Evolutionary conservation across 2,329 filamentous ascomycete genomes (phyloP).

Genomic region (Pestalotiopsis sp.): DNA sequence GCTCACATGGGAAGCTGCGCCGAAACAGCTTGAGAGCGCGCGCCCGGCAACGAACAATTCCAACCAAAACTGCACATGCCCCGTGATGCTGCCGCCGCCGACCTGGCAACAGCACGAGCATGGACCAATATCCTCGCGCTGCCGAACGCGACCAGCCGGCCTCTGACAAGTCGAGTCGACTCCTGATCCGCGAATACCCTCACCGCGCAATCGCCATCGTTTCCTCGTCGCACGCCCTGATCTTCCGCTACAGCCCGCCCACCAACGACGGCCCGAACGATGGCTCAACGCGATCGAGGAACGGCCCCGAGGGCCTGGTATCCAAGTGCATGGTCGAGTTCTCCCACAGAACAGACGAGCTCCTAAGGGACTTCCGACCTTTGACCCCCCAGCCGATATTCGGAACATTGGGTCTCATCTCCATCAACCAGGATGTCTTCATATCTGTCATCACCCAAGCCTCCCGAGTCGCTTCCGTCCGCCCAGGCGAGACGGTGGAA

Average conservation of each 20-base stretch:
- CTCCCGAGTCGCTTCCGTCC: conserved; percentile 75
- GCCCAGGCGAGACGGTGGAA: conserved; percentile 87
- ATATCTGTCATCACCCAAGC: conserved; percentile 85
- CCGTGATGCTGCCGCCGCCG: conserved; percentile 8
- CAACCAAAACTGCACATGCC: background rate
- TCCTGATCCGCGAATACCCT: conserved; percentile 84
- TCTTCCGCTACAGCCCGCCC: conserved; percentile 77
- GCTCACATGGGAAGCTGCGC: background rate
- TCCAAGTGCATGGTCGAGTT: conserved; percentile 89
- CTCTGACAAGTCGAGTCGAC: conserved; percentile 68
- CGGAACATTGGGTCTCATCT: conserved; percentile 87
- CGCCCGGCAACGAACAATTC: too few relatives aligned
- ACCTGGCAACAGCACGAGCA: conserved; percentile 6
- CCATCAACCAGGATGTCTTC: conserved; percentile 83
- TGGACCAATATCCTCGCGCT: conserved; percentile 19
- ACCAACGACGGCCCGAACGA: conserved; percentile 62
- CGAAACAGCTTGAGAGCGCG: conserved; percentile 9
- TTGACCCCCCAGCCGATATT: conserved; percentile 75
- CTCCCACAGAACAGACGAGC: conserved; percentile 60
- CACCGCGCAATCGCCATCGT: conserved; percentile 86
- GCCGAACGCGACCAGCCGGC: conserved; percentile 15
- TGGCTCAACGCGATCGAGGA: conserved; percentile 53
- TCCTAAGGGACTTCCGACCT: conserved; percentile 76
- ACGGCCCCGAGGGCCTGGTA: conserved; percentile 44
- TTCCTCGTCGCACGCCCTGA: conserved; percentile 76